These are phyloP conservation scores for Coemansia sp. DNA, from an alignment of 192 early-diverging fungal species.

Conservation along the genomic window DNA sequence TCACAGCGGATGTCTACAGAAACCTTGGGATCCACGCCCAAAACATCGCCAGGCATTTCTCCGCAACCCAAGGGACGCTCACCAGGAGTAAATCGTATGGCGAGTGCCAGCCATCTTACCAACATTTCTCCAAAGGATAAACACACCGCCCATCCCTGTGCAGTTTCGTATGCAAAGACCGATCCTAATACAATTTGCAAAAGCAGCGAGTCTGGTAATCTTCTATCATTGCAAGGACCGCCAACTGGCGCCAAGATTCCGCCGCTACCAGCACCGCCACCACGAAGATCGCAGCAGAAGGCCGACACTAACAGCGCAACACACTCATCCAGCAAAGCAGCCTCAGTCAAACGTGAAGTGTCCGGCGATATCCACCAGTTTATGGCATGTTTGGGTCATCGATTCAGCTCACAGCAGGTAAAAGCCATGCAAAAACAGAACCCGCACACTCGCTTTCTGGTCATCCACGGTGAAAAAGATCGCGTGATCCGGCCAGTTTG, in stretches of 20 bases:
- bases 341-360: conserved; percentile 11
- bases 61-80: too few relatives aligned
- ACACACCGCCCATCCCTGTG: too few relatives aligned
- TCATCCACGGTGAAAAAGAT: conserved; percentile 53
- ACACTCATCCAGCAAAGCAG: background rate
- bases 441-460: conserved; percentile 37
- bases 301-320: background rate
- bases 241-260: background rate
- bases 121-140: too few relatives aligned
- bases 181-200: too few relatives aligned
- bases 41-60: background rate
- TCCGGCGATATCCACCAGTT: conserved; percentile 53
- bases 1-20: background rate
- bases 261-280: too few relatives aligned
- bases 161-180: too few relatives aligned
- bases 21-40: background rate
- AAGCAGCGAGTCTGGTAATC: too few relatives aligned
- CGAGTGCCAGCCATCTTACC: too few relatives aligned
- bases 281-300: background rate
- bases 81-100: too few relatives aligned
- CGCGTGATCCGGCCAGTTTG: conserved; percentile 44
- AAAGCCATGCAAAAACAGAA: conserved; percentile 20
- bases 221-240: background rate
- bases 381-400: conserved; percentile 50
- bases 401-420: conserved; percentile 27